phyloP scores from a whole-genome alignment of 2,329 filamentous ascomycete species.

The Alternaria sp. region DNA sequence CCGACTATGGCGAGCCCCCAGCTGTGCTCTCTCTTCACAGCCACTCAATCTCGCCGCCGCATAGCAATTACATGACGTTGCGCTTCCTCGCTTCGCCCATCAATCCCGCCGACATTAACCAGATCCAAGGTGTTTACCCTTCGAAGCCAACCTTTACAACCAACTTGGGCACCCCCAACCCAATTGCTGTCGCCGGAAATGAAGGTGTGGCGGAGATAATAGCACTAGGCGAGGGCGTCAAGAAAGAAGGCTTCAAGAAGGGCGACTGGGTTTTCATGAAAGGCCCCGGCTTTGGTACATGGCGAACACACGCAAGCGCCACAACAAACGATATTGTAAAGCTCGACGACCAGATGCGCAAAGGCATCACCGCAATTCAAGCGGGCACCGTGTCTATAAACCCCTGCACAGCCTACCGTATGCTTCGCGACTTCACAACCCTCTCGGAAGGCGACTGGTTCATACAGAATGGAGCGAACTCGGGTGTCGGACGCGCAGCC shows the following conservation, averaged over 20 bases:
- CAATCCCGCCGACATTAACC: constrained; percentile 98
- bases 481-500: constrained; percentile 86
- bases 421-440: constrained; percentile 81
- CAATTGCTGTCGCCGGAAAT: constrained; percentile 83
- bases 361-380: constrained; percentile 76
- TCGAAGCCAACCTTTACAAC: constrained; percentile 80
- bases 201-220: constrained; percentile 95
- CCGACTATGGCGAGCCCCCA: constrained; percentile 75
- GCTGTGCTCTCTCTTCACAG: constrained; percentile 75
- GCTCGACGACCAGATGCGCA: constrained; percentile 73
- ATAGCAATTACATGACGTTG: constrained; percentile 76
- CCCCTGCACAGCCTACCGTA: constrained; percentile 91
- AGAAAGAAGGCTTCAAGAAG: constrained; percentile 63
- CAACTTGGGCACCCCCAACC: constrained; percentile 76
- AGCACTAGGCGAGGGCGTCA: constrained; percentile 68
- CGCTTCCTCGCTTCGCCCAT: constrained; percentile 90
- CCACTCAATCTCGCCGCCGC: constrained; percentile 78
- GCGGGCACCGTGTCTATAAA: constrained; percentile 91
- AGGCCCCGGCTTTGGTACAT: constrained; percentile 84
- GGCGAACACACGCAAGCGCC: constrained; percentile 87
- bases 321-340: constrained; percentile 69
- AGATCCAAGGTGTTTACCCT: constrained; percentile 95
- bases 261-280: constrained; percentile 97
- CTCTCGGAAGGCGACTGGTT: constrained; percentile 85
- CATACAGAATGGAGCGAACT: constrained; percentile 96